Evolutionary conservation across 148 eudicot species (phyloP).

Genomic region (Suaeda aralocaspica): DNA sequence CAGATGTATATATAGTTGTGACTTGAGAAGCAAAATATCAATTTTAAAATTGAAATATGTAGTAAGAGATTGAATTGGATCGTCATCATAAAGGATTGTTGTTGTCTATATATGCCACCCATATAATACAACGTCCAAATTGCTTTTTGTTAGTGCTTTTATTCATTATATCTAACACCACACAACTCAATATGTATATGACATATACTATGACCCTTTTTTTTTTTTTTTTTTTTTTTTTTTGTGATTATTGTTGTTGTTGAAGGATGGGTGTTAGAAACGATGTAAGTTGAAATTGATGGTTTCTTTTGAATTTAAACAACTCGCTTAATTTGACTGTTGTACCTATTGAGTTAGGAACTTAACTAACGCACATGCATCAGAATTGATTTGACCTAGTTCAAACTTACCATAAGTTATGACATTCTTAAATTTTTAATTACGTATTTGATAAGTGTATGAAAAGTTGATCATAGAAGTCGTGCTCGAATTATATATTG

Average conservation of each 20-base stretch:
- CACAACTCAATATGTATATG: constrained; percentile 15
- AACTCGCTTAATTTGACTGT: too few species aligned
- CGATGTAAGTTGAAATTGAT: not conserved
- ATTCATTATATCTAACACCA: constrained; percentile 18
- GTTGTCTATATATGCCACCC: constrained; percentile 25
- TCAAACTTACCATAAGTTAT: too few species aligned
- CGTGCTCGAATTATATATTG: too few species aligned
- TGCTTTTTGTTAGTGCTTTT: constrained; percentile 21
- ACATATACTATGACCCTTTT: not conserved
- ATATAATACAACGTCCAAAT: constrained; percentile 12
- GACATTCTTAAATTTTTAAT: too few species aligned
- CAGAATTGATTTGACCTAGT: too few species aligned
- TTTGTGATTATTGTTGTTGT: constrained; percentile 13
- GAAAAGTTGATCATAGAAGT: too few species aligned
- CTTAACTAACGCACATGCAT: too few species aligned
- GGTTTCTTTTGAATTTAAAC: not conserved
- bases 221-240: not conserved
- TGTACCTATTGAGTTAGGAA: too few species aligned
- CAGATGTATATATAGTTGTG: not conserved
- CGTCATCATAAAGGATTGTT: constrained; percentile 6
- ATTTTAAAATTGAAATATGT: constrained; percentile 14
- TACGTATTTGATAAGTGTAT: too few species aligned
- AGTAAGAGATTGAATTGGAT: constrained; percentile 11
- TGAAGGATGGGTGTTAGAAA: not conserved
- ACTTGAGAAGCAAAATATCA: not conserved